Base-by-base conservation (phyloP, 2,329 filamentous ascomycete species). In the Colletotrichum somersetense region DNA sequence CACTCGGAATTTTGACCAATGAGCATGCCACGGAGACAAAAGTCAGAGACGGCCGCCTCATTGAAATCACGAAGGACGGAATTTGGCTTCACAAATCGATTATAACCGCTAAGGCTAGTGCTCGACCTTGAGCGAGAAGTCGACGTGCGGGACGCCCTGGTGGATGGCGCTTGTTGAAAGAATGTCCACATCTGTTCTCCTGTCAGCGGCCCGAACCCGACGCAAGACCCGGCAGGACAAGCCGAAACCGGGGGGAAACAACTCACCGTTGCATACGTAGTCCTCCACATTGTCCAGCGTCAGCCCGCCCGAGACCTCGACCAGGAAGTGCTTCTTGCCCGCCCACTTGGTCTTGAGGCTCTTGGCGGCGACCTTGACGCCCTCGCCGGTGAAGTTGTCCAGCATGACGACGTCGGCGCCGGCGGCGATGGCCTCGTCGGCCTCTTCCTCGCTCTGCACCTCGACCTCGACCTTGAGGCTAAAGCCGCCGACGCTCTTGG, bases 331-430 rank as follows among this genome's bases (percentile, higher is more conserved):
- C 74, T 86, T 87, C 80, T 90, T 91, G 42, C 91, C 92, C 69
- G 88, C 89, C 94, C 94, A 98, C 76, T 91, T 89, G 78, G 92
- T 87, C 84, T 96, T 97, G 75, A 99, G 80, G 76, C 88, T 91
- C 79, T 83, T 87, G 18, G 96, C 93, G 0, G 94, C 94, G 11
- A 87, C 82, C 79, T 91, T 91, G 74, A 98, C 91, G 0, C 91
- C 94, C 1, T 93, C 91, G 0, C 92, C 91, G 0, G 90, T 91
- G 79, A 98, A 99, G 81, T 99, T 99, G 81, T 99, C 96, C 72
- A 99, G 84, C 96, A 99, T 99, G 73, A 99, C 91, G 26, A 99
- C 91, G 80, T 99, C 96, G 0, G 96, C 96, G 0, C 96, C 96
- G 0, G 96, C 96, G 3, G 85, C 89, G 77, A 98, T 95, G 0